Evolutionary conservation across 768 basidiomycete species (phyloP).

Genomic region (Rhizopogon vesiculosus): DNA sequence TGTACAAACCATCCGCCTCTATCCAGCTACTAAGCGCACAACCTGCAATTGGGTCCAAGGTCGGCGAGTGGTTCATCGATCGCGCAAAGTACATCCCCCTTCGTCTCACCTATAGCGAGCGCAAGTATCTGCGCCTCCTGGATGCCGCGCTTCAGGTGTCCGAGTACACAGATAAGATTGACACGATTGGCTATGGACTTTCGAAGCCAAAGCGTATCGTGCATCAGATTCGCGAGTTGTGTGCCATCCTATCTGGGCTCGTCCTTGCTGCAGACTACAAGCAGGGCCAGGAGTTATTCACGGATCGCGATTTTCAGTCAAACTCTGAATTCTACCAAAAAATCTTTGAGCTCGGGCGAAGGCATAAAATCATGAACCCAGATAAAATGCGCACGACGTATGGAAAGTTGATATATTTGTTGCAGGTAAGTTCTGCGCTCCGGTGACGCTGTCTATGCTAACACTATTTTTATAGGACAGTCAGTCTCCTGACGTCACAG

Average conservation of each 20-base stretch:
- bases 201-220: slow-evolving; percentile 88
- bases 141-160: slow-evolving; percentile 83
- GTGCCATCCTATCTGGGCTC: slow-evolving; percentile 83
- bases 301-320: slow-evolving; percentile 73
- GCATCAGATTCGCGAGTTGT: slow-evolving; percentile 80
- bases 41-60: slow-evolving; percentile 52
- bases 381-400: slow-evolving; percentile 90
- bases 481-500: slow-evolving; percentile 76
- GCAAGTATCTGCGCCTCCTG: slow-evolving; percentile 79
- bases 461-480: slow-evolving; percentile 55
- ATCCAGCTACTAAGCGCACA: slow-evolving; percentile 46
- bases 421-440: slow-evolving; percentile 49
- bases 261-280: slow-evolving; percentile 84
- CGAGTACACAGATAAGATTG: slow-evolving; percentile 89
- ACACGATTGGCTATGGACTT: slow-evolving; percentile 71
- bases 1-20: slow-evolving; percentile 9
- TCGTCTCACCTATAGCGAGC: slow-evolving; percentile 68
- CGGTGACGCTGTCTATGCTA: neutral
- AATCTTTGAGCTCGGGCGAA: slow-evolving; percentile 77
- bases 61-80: slow-evolving; percentile 85
- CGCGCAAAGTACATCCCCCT: slow-evolving; percentile 78
- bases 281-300: slow-evolving; percentile 81
- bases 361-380: slow-evolving; percentile 91
- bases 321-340: slow-evolving; percentile 78
- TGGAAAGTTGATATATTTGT: slow-evolving; percentile 79